A percentile compares a stretch with the other conserved stretches of the same genome.
These are phyloP conservation scores for Phytophthora sp. DNA, from an alignment of 352 stramenopile genomes.

Conservation along the genomic window DNA sequence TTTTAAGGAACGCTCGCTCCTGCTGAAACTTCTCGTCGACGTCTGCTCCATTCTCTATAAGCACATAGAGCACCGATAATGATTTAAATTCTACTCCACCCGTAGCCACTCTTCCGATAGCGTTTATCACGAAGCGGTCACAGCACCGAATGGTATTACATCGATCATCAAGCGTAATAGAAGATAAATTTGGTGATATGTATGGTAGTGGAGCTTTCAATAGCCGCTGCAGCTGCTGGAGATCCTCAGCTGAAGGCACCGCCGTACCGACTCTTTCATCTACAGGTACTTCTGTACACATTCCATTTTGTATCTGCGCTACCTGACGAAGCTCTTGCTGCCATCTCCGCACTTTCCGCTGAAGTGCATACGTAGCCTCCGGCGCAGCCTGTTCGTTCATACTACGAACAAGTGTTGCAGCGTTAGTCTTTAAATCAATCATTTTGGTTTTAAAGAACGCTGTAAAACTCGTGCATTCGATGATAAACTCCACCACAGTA, in stretches of 20 bases:
- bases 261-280: neutral
- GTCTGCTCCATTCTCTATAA: conserved; percentile 1
- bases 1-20: conserved; percentile 29
- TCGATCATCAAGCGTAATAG: conserved; percentile 11
- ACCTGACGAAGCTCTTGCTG: conserved; percentile 8
- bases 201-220: conserved; percentile 15
- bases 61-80: conserved; percentile 25
- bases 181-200: neutral
- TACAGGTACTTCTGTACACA: neutral
- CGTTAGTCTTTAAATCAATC: neutral
- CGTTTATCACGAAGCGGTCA: conserved; percentile 25
- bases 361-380: conserved; percentile 1
- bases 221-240: conserved; percentile 24
- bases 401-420: neutral
- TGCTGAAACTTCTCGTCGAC: conserved; percentile 15
- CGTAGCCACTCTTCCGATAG: conserved; percentile 6
- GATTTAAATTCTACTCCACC: neutral
- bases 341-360: conserved; percentile 2
- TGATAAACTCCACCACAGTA: conserved; percentile 17
- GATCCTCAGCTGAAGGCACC: neutral
- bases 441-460: conserved; percentile 18
- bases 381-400: neutral
- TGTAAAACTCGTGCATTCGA: conserved; percentile 14
- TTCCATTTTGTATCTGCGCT: conserved; percentile 3
- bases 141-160: conserved; percentile 8